These are phyloP conservation scores for Somion occarium DNA, from an alignment of 1,284 basidiomycete genomes.

Conservation along the genomic window DNA sequence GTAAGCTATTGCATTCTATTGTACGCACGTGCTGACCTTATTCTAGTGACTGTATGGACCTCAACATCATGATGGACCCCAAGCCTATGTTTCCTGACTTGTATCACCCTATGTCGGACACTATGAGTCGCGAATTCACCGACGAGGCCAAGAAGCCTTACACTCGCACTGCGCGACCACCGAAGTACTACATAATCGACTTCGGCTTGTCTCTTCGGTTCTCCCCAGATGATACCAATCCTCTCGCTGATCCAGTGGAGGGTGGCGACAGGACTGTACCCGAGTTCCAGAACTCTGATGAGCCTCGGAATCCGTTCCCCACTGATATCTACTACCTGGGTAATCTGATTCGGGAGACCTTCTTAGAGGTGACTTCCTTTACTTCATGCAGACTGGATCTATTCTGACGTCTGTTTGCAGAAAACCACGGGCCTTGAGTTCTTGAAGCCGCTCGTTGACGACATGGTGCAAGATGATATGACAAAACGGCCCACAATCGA, in stretches of 20 bases:
- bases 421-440: slow-evolving; percentile 22
- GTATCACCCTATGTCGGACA: slow-evolving; percentile 19
- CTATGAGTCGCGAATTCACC: slow-evolving; percentile 12
- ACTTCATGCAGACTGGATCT: no score
- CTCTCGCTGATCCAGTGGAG: slow-evolving; percentile 13
- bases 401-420: no score
- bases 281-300: slow-evolving; percentile 14
- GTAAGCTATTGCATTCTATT: slow-evolving; percentile 6
- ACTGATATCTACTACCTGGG: slow-evolving; percentile 28
- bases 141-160: slow-evolving; percentile 18
- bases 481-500: slow-evolving; percentile 22
- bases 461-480: slow-evolving; percentile 26
- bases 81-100: slow-evolving; percentile 19
- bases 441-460: slow-evolving; percentile 21
- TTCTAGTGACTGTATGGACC: slow-evolving; percentile 30
- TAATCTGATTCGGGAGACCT: slow-evolving; percentile 26
- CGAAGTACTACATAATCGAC: slow-evolving; percentile 27
- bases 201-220: slow-evolving; percentile 29
- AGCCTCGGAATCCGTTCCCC: slow-evolving; percentile 22
- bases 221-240: slow-evolving; percentile 8
- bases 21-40: not conserved
- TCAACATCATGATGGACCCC: slow-evolving; percentile 35
- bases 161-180: slow-evolving; percentile 22
- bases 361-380: slow-evolving; percentile 17
- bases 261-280: slow-evolving; percentile 18